Conservation (phyloP, 2,329 filamentous ascomycete species). For the Rhynchosporium secalis region DNA sequence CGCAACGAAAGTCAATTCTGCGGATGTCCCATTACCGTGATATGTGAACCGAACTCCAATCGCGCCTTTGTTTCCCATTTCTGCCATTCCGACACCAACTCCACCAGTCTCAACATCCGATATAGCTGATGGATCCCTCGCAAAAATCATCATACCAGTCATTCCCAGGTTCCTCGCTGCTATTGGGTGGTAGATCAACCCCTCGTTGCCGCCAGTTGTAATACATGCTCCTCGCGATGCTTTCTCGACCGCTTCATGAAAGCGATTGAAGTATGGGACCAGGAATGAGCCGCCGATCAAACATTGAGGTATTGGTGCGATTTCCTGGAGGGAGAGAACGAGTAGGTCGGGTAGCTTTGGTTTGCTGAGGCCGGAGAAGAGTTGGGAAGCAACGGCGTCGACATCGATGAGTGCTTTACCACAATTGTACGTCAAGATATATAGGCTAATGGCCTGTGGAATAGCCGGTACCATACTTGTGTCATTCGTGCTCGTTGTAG, state of each 20-base stretch:
- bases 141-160: slow-evolving; percentile 87
- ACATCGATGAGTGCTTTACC: slow-evolving; percentile 70
- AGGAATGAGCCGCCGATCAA: slow-evolving; percentile 85
- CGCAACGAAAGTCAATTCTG: slow-evolving; percentile 80
- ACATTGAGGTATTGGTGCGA: slow-evolving; percentile 78
- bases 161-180: slow-evolving; percentile 77
- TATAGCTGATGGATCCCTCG: slow-evolving; percentile 61
- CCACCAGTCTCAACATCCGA: slow-evolving; percentile 72
- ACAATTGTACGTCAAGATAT: slow-evolving; percentile 89
- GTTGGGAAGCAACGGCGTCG: slow-evolving; percentile 67
- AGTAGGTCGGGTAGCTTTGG: slow-evolving; percentile 64
- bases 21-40: slow-evolving; percentile 42
- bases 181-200: slow-evolving; percentile 64
- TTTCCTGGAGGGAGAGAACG: slow-evolving; percentile 76
- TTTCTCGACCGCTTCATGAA: slow-evolving; percentile 69
- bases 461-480: slow-evolving; percentile 3
- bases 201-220: slow-evolving; percentile 36
- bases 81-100: slow-evolving; percentile 78
- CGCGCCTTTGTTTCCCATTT: slow-evolving; percentile 96
- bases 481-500: not conserved
- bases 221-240: slow-evolving; percentile 51
- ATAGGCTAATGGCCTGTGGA: slow-evolving; percentile 59
- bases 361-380: slow-evolving; percentile 59
- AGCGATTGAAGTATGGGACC: slow-evolving; percentile 70
- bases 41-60: slow-evolving; percentile 75